Evolutionary conservation across 2,329 filamentous ascomycete genomes (phyloP).

Genomic region (Pseudogymnoascus pannorum): DNA sequence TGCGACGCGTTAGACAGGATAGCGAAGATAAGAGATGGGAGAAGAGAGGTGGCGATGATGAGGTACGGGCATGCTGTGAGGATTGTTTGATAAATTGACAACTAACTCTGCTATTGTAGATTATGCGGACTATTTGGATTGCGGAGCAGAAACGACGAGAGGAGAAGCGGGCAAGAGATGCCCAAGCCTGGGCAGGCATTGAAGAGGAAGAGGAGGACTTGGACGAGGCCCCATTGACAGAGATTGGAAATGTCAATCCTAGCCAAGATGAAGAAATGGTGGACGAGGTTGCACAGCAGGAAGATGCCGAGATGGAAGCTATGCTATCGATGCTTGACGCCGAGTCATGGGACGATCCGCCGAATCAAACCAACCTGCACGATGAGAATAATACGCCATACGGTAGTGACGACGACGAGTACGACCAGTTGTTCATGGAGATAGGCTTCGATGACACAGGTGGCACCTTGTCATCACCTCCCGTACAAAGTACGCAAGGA

Average conservation of each 20-base stretch:
- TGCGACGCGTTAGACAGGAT: constrained; percentile 57
- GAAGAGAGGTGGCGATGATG: constrained; percentile 55
- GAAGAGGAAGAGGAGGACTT: constrained; percentile 22
- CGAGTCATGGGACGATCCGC: constrained; percentile 2
- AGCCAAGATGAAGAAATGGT: constrained; percentile 35
- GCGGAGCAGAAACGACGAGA: constrained; percentile 31
- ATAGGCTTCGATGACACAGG: constrained; percentile 42
- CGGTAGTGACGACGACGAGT: constrained; percentile 49
- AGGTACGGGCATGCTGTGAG: constrained; percentile 31
- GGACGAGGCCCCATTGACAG: constrained; percentile 13
- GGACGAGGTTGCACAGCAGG: constrained; percentile 43
- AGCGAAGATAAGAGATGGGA: constrained; percentile 54
- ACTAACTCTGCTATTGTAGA: constrained; percentile 17
- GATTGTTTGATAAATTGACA: not conserved
- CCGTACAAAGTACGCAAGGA: constrained; percentile 20
- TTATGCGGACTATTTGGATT: constrained; percentile 34
- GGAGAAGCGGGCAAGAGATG: constrained; percentile 26
- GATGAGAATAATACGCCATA: constrained; percentile 16
- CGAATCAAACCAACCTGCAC: not conserved
- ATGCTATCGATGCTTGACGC: constrained; percentile 41
- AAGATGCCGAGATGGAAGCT: constrained; percentile 51
- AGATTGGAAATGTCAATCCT: constrained; percentile 5
- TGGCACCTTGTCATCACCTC: constrained; percentile 19
- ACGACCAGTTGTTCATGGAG: constrained; percentile 60
- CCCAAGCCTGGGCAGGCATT: constrained; percentile 20